These are phyloP conservation scores for Byssochlamys sp. DNA, from an alignment of 2,329 filamentous ascomycete genomes.

Conservation along the genomic window DNA sequence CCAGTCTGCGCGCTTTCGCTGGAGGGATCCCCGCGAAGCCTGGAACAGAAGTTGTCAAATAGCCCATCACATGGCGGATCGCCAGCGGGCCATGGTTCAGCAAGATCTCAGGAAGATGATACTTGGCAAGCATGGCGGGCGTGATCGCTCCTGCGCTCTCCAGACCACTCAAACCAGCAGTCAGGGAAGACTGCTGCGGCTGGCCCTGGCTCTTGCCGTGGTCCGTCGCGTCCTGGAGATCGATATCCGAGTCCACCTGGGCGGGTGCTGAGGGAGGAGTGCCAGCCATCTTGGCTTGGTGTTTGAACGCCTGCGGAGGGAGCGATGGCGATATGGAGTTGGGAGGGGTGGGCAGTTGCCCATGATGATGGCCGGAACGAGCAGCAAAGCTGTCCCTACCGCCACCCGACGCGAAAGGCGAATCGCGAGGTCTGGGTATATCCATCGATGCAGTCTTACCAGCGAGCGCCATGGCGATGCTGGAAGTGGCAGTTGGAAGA, in stretches of 20 bases:
- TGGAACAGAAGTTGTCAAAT: conserved; percentile 83
- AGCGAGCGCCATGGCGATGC: conserved; percentile 42
- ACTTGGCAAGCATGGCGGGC: conserved; percentile 71
- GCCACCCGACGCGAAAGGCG: conserved; percentile 17
- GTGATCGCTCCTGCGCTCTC: conserved; percentile 79
- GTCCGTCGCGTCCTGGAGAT: conserved; percentile 62
- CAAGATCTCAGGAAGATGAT: conserved; percentile 83
- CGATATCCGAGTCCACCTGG: conserved; percentile 73
- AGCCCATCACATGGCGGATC: conserved; percentile 90
- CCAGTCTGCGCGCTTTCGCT: conserved; percentile 78
- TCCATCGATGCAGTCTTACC: conserved; percentile 42
- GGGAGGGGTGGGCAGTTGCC: conserved; percentile 71
- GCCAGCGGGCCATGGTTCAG: conserved; percentile 81
- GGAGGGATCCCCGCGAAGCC: conserved; percentile 83
- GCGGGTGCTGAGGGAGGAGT: conserved; percentile 37
- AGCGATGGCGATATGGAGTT: conserved; percentile 89
- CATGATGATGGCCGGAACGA: conserved; percentile 23
- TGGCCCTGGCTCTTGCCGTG: conserved; percentile 38
- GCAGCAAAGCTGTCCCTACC: conserved; percentile 27
- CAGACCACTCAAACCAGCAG: conserved; percentile 41
- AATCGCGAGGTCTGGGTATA: conserved; percentile 37
- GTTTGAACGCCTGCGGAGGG: conserved; percentile 68
- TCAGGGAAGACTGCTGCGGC: conserved; percentile 25
- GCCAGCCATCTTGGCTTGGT: conserved; percentile 40
- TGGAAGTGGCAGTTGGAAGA: conserved; percentile 32